A percentile compares a stretch with the other conserved stretches of the same genome.
Evolutionary conservation across 1,139 yeast genomes (phyloP).

Genomic region (Pichia sp.): DNA sequence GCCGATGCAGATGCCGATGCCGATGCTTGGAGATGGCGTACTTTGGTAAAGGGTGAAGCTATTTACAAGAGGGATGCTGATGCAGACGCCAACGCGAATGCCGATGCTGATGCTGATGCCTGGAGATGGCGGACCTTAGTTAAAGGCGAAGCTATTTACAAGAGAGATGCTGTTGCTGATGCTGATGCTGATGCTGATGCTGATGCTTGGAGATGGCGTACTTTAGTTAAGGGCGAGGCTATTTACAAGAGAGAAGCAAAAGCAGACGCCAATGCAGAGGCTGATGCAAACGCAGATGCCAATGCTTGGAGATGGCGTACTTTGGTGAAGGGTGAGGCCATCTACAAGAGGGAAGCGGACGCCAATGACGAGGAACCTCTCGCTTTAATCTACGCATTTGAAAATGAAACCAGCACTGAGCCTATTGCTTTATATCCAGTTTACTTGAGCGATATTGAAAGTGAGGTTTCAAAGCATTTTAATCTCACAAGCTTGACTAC

Average conservation of each 20-base stretch:
- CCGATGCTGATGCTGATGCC: constrained; percentile 20
- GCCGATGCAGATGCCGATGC: constrained; percentile 16
- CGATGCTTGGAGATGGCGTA: constrained; percentile 18
- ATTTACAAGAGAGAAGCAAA: constrained; percentile 25
- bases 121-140: constrained; percentile 15
- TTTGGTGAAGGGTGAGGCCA: constrained; percentile 17
- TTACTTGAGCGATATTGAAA: constrained; percentile 18
- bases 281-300: constrained; percentile 9
- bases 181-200: constrained; percentile 21
- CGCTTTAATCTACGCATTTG: constrained; percentile 13
- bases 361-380: constrained; percentile 16
- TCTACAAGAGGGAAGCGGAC: constrained; percentile 24
- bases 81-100: constrained; percentile 18
- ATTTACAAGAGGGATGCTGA: constrained; percentile 24
- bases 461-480: constrained; percentile 2
- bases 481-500: constrained; percentile 5
- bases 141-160: constrained; percentile 21
- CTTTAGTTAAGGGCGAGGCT: constrained; percentile 16
- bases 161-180: constrained; percentile 23
- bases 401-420: constrained; percentile 13
- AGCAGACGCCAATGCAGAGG: constrained; percentile 21
- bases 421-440: constrained; percentile 19
- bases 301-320: constrained; percentile 19
- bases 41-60: constrained; percentile 16
- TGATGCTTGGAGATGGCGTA: constrained; percentile 17